Evolutionary conservation across 768 basidiomycete genomes (phyloP).

Genomic region (Rhodosporidiobolus sp.): DNA sequence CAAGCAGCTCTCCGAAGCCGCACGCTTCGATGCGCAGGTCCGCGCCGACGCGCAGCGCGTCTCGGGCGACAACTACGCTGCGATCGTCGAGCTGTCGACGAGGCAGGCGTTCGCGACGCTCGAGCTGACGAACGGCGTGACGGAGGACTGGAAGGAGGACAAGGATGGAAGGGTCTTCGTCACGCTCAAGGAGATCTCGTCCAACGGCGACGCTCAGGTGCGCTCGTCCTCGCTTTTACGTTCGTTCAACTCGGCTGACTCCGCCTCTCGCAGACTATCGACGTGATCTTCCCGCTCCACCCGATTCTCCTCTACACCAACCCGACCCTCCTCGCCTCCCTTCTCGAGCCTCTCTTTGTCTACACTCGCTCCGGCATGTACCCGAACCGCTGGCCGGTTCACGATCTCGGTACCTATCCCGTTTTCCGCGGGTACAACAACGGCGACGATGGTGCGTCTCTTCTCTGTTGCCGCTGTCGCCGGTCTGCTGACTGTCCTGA

Average conservation of each 20-base stretch:
- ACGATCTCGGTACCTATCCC: constrained; percentile 35
- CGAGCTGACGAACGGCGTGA: constrained; percentile 35
- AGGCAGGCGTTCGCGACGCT: constrained; percentile 41
- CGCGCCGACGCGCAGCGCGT: constrained; percentile 21
- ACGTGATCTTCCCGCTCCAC: constrained; percentile 42
- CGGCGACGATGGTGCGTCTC: constrained; percentile 4
- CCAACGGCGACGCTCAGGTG: constrained; percentile 23
- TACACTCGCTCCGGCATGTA: constrained; percentile 34
- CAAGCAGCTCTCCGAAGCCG: constrained; percentile 11
- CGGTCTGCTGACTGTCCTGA: too few relatives aligned
- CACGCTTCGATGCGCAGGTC: constrained; percentile 30
- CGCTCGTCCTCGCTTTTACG: background rate
- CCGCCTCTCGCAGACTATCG: constrained; percentile 30
- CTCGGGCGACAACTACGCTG: constrained; percentile 39
- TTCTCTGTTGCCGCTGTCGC: too few relatives aligned
- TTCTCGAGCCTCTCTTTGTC: constrained; percentile 28
- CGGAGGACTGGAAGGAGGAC: constrained; percentile 16
- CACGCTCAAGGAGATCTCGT: constrained; percentile 31
- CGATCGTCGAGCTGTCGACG: constrained; percentile 37
- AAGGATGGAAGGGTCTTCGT: constrained; percentile 18
- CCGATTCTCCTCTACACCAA: constrained; percentile 41
- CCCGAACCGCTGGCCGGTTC: constrained; percentile 35
- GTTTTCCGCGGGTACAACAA: constrained; percentile 28
- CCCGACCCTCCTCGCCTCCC: constrained; percentile 25
- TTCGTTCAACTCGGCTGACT: background rate